phyloP scores from a whole-genome alignment of 2,329 filamentous ascomycete genomes.

The Aspergillus sclerotialis region DNA sequence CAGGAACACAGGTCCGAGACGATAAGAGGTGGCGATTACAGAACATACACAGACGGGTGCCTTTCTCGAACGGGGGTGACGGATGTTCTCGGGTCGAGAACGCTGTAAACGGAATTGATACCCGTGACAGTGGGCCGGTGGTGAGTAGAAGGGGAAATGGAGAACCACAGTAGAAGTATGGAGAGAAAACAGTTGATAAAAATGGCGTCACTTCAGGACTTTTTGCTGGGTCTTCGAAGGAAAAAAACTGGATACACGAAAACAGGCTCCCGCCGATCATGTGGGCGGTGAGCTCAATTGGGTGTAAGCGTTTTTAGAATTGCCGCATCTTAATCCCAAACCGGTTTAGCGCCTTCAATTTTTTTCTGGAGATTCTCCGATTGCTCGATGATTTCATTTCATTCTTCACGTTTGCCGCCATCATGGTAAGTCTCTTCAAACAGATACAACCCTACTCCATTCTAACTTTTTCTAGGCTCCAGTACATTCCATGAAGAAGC shows the following conservation, averaged over 20 bases:
- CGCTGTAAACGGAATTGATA: constrained; percentile 13
- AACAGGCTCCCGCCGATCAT: constrained; percentile 4
- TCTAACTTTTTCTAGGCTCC: constrained; percentile 17
- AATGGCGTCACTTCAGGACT: not conserved
- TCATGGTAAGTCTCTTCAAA: constrained; percentile 3
- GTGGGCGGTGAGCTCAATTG: constrained; percentile 13
- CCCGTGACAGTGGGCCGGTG: constrained; percentile 15
- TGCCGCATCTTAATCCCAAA: constrained; percentile 4
- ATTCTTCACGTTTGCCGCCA: not conserved
- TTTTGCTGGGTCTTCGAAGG: no score
- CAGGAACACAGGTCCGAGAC: constrained; percentile 17
- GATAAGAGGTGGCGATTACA: not conserved
- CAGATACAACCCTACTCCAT: not conserved
- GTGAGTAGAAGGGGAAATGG: constrained; percentile 1
- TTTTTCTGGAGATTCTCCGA: not conserved
- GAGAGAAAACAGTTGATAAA: not conserved
- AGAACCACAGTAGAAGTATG: not conserved
- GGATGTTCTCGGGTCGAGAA: not conserved
- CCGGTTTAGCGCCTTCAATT: constrained; percentile 4
- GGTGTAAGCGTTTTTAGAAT: constrained; percentile 8
- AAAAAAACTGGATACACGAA: constrained; percentile 3
- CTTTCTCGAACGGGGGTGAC: no score
- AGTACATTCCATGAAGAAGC: constrained; percentile 14
- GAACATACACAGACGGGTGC: no score
- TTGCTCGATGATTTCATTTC: not conserved